A percentile compares a stretch with the other conserved stretches of the same genome.
Evolutionary conservation across 768 basidiomycete species (phyloP).

Genomic region (Leucosporidium creatinivorum): DNA sequence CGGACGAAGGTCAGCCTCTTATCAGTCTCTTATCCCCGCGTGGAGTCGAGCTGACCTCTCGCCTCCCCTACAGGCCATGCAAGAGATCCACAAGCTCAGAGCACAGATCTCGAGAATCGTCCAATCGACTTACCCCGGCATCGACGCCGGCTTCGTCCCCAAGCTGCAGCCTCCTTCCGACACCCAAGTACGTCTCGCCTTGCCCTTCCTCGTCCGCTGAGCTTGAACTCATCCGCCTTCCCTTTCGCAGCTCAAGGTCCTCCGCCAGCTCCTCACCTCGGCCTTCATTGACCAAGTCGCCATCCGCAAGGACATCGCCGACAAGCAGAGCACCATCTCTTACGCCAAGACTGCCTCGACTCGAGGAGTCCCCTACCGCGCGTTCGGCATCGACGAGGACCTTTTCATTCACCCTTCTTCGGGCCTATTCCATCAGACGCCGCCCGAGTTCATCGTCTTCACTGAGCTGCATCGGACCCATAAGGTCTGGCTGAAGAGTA

Average conservation of each 20-base stretch:
- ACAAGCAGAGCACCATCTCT: slow-evolving; percentile 48
- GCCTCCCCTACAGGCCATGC: slow-evolving; percentile 97
- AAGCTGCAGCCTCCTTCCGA: slow-evolving; percentile 68
- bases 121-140: slow-evolving; percentile 62
- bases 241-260: slow-evolving; percentile 63
- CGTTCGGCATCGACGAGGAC: slow-evolving; percentile 71
- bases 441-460: slow-evolving; percentile 81
- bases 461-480: slow-evolving; percentile 72
- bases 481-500: slow-evolving; percentile 72
- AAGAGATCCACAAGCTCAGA: slow-evolving; percentile 93
- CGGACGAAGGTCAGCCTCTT: slow-evolving; percentile 61
- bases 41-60: too few species aligned
- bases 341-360: slow-evolving; percentile 61
- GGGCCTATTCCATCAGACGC: slow-evolving; percentile 57
- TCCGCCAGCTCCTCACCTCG: slow-evolving; percentile 77
- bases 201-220: not conserved
- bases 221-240: slow-evolving; percentile 9
- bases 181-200: slow-evolving; percentile 54
- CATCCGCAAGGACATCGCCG: slow-evolving; percentile 72
- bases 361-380: slow-evolving; percentile 72
- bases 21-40: not conserved
- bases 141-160: slow-evolving; percentile 55
- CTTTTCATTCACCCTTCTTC: slow-evolving; percentile 90
- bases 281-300: slow-evolving; percentile 95
- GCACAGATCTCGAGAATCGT: slow-evolving; percentile 82